These are phyloP conservation scores for Alnus glutinosa DNA, from an alignment of 306 rosid species.

Conservation along the genomic window DNA sequence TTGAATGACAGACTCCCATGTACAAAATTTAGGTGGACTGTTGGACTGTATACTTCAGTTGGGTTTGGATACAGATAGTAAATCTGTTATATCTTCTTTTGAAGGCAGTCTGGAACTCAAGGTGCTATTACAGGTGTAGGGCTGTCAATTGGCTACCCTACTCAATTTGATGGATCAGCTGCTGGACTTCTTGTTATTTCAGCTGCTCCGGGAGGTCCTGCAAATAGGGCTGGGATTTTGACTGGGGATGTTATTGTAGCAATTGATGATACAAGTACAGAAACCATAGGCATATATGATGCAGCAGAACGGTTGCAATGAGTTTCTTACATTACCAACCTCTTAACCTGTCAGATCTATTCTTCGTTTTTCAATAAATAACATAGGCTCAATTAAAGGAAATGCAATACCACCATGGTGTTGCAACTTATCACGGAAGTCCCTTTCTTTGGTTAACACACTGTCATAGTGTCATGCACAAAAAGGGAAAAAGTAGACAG, in stretches of 20 bases:
- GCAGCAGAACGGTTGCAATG: slow-evolving; percentile 95
- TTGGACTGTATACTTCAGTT: background rate
- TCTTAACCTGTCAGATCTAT: slow-evolving; percentile 22
- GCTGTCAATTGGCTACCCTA: slow-evolving; percentile 85
- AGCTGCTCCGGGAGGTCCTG: slow-evolving; percentile 93
- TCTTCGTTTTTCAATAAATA: background rate
- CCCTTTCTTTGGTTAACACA: background rate
- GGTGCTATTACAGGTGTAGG: slow-evolving; percentile 96
- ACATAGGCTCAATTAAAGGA: background rate
- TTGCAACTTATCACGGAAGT: background rate
- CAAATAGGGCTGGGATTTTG: slow-evolving; percentile 75
- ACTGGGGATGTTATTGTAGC: slow-evolving; percentile 86
- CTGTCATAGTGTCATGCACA: background rate
- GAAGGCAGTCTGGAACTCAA: slow-evolving; percentile 99
- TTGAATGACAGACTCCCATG: slow-evolving; percentile 17
- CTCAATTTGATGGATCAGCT: slow-evolving; percentile 53
- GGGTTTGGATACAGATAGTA: slow-evolving; percentile 22
- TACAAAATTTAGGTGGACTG: background rate
- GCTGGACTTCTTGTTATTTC: slow-evolving; percentile 81
- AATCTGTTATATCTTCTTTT: slow-evolving; percentile 52
- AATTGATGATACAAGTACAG: slow-evolving; percentile 77
- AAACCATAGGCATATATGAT: slow-evolving; percentile 84
- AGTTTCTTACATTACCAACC: slow-evolving; percentile 43
- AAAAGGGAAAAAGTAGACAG: background rate
- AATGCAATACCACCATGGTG: slow-evolving; percentile 15